A percentile compares a stretch with the other conserved stretches of the same genome.
Conservation (phyloP, 768 basidiomycete species). For the Hypholoma fasciculare region DNA sequence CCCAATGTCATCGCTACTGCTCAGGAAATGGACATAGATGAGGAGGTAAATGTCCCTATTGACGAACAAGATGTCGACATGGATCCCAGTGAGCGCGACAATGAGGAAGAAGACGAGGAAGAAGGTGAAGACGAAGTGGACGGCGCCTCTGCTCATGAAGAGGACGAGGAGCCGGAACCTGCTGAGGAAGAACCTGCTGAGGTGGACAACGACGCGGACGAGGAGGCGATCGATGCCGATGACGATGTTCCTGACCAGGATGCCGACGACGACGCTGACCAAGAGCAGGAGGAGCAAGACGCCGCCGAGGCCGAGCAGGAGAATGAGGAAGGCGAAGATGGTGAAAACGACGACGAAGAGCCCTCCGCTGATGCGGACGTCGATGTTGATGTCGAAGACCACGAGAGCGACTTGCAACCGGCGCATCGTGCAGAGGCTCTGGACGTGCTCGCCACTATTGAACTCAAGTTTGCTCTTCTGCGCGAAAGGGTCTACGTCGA, state of each 20-base stretch:
- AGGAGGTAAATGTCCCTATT: conserved; percentile 14
- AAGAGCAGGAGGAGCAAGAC: conserved; percentile 26
- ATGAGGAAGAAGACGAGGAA: conserved; percentile 16
- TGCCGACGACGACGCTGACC: conserved; percentile 26
- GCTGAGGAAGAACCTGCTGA: conserved; percentile 22
- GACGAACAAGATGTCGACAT: conserved; percentile 15
- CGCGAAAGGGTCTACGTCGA: conserved; percentile 90
- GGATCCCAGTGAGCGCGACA: conserved; percentile 15
- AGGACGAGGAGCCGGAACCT: conserved; percentile 14
- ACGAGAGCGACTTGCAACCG: conserved; percentile 64
- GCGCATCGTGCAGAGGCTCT: conserved; percentile 86
- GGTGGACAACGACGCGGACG: conserved; percentile 26
- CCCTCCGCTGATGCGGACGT: conserved; percentile 19
- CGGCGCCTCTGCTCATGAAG: conserved; percentile 11
- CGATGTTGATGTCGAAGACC: conserved; percentile 31
- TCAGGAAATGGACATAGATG: conserved; percentile 18
- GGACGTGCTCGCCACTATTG: conserved; percentile 84
- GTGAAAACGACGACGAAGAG: conserved; percentile 25
- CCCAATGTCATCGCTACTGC: neutral
- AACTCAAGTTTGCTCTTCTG: conserved; percentile 88
- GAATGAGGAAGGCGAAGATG: conserved; percentile 34
- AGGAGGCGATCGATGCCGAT: conserved; percentile 20
- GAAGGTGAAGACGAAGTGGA: conserved; percentile 17
- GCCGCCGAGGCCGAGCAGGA: conserved; percentile 27
- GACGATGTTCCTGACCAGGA: conserved; percentile 25